phyloP scores from a whole-genome alignment of 495 filamentous ascomycete genomes.

The Thermothielavioides terrestris region DNA sequence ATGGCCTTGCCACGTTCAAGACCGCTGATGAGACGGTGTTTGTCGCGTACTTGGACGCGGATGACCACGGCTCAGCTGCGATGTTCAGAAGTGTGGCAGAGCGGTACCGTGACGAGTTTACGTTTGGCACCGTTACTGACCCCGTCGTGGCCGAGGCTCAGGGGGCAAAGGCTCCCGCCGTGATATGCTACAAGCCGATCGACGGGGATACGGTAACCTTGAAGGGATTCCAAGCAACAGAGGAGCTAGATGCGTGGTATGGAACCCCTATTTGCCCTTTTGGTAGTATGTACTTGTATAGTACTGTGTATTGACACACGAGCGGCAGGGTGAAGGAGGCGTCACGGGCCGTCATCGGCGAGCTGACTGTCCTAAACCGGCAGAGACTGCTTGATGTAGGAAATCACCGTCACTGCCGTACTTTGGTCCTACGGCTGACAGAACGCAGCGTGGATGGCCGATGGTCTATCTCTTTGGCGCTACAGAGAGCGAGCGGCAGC shows the following conservation, averaged over 20 bases:
- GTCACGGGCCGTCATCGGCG: constrained; percentile 27
- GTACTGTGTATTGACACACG: too few relatives aligned
- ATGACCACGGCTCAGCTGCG: not conserved
- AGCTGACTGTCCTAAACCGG: constrained; percentile 32
- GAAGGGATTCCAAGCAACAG: constrained; percentile 9
- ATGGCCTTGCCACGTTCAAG: constrained; percentile 25
- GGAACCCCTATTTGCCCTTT: not conserved
- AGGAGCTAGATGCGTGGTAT: constrained; percentile 22
- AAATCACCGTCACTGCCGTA: constrained; percentile 5
- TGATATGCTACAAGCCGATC: constrained; percentile 30
- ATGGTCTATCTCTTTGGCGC: constrained; percentile 37
- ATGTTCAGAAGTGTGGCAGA: constrained; percentile 23
- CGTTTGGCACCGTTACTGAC: constrained; percentile 29
- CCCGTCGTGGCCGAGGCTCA: constrained; percentile 6
- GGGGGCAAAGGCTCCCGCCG: constrained; percentile 14
- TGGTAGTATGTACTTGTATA: too few relatives aligned
- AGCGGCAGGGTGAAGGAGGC: constrained; percentile 25
- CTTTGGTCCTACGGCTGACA: not conserved
- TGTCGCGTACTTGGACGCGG: constrained; percentile 26
- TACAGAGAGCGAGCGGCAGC: constrained; percentile 19
- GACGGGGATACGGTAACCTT: constrained; percentile 25
- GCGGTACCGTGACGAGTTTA: constrained; percentile 28
- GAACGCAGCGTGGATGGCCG: constrained; percentile 27
- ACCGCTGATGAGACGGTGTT: constrained; percentile 30
- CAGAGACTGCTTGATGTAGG: constrained; percentile 31